Evolutionary conservation across 2,329 filamentous ascomycete species (phyloP).

Genomic region (Apiospora aurea): DNA sequence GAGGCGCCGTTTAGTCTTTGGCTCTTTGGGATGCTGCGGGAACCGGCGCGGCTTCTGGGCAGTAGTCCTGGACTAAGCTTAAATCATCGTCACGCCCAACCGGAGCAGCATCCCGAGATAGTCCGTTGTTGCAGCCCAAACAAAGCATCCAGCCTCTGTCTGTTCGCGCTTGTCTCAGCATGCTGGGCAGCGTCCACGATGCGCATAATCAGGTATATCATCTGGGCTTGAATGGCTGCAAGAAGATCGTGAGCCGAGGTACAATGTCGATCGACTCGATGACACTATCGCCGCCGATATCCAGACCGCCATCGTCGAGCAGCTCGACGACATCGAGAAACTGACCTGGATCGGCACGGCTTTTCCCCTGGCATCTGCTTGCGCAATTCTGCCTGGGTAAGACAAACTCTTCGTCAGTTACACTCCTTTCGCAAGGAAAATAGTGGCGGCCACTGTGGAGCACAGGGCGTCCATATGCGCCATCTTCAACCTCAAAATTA

Average conservation of each 20-base stretch:
- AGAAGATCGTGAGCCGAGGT: no score
- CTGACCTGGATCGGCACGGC: constrained; percentile 50
- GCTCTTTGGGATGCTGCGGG: not conserved
- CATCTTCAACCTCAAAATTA: constrained; percentile 53
- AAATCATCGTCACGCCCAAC: not conserved
- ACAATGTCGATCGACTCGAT: no score
- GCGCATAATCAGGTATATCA: no score
- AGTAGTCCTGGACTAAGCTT: not conserved
- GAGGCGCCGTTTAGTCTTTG: not conserved
- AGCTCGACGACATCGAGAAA: constrained; percentile 36
- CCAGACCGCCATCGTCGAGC: no score
- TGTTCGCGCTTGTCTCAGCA: not conserved
- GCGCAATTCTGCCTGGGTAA: constrained; percentile 46
- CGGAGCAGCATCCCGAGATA: not conserved
- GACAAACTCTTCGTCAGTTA: constrained; percentile 24
- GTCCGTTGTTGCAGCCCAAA: not conserved
- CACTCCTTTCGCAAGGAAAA: no score
- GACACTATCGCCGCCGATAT: no score
- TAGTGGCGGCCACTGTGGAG: not conserved
- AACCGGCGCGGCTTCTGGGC: not conserved
- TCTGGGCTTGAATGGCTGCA: no score
- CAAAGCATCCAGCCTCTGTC: not conserved
- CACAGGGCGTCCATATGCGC: constrained; percentile 38
- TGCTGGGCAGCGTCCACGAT: not conserved
- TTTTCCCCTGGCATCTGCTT: constrained; percentile 50